Evolutionary conservation across 176 grass and related monocot species (phyloP), one percentile per base, ranked within the genome.

Genomic region (Oryza officinalis): DNA sequence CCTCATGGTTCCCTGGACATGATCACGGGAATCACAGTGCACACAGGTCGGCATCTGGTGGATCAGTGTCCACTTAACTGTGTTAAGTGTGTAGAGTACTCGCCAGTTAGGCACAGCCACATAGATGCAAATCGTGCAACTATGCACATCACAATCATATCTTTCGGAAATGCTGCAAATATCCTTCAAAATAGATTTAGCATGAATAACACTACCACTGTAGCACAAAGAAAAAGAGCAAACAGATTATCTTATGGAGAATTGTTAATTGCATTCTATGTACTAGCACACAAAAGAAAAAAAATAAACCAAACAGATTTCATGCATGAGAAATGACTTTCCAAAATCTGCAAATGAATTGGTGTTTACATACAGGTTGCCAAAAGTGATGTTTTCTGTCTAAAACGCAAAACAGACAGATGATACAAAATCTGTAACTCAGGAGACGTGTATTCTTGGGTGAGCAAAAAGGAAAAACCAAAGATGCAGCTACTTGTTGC

Each of bases 301-400:
- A 65, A 67, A 38, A 46, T 22, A 23, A 14, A 27, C 28, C 67
- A 65, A 50, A 26, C 8, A 33, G 8, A 4, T 43, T 40, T 22
- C 18, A 12, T 64, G 77, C 13, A 40, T 27, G 60, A 70, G 14
- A 77, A 54, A 32, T 45, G 25, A 43, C 49, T 59, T 65, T 37
- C 4, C 25, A 59, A 86, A 60, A 59, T 38, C 37, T 79, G 44
- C 3, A 82, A 38, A 67, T 59, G 41, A 73, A 41, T 33, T 86
- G 67, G 40, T 73, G 35, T 78, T 86, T 90, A 73, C 84, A 86
- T 49, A 85, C 74, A 86, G 44, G 67, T 67, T 82, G 35, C 57
- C 13, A 32, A 30, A 33, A 30, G 13, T 70, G 63, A 75, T 69
- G 28, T 54, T 87, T 52, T 88, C 73, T 83, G 13, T 22, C 73